Evolutionary conservation across 176 grass and related monocot species (phyloP).

Genomic region (Juncus effusus): DNA sequence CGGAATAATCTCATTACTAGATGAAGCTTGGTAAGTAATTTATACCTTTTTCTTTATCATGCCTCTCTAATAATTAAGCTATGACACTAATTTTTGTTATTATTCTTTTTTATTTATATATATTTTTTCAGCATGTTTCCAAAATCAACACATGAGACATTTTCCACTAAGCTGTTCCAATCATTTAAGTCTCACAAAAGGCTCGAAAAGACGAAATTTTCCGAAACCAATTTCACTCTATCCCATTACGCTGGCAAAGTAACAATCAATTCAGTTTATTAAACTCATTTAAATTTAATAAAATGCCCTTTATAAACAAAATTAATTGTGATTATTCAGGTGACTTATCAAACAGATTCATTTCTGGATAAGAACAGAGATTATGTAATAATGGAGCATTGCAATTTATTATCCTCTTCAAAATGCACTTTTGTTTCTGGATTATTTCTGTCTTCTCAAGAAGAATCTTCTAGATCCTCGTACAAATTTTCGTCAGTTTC

Average conservation of each 20-base stretch:
- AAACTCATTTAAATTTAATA: slow-evolving; percentile 6
- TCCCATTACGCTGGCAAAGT: slow-evolving; percentile 98
- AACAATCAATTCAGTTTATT: not conserved
- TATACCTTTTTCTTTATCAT: slow-evolving; percentile 23
- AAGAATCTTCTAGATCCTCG: slow-evolving; percentile 90
- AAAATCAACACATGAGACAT: slow-evolving; percentile 90
- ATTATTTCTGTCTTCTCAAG: slow-evolving; percentile 70
- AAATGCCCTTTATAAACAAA: not conserved
- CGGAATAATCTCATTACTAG: slow-evolving; percentile 91
- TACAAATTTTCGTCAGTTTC: slow-evolving; percentile 98
- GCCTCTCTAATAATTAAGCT: slow-evolving; percentile 13
- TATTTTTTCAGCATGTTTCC: slow-evolving; percentile 82
- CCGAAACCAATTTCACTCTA: slow-evolving; percentile 94
- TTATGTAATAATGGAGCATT: slow-evolving; percentile 96
- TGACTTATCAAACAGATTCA: slow-evolving; percentile 88
- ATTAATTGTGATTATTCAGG: slow-evolving; percentile 36
- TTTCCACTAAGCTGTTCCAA: slow-evolving; percentile 87
- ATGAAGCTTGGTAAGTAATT: slow-evolving; percentile 89
- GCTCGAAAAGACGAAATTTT: slow-evolving; percentile 93
- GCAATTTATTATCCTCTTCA: slow-evolving; percentile 90
- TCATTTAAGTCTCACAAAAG: slow-evolving; percentile 73
- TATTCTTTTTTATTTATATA: slow-evolving; percentile 1
- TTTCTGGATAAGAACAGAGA: slow-evolving; percentile 98
- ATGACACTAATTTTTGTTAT: not conserved
- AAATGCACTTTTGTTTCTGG: slow-evolving; percentile 81